Evolutionary conservation across 2,329 filamentous ascomycete genomes (phyloP).

Genomic region (Plectosphaerella cucumerina): DNA sequence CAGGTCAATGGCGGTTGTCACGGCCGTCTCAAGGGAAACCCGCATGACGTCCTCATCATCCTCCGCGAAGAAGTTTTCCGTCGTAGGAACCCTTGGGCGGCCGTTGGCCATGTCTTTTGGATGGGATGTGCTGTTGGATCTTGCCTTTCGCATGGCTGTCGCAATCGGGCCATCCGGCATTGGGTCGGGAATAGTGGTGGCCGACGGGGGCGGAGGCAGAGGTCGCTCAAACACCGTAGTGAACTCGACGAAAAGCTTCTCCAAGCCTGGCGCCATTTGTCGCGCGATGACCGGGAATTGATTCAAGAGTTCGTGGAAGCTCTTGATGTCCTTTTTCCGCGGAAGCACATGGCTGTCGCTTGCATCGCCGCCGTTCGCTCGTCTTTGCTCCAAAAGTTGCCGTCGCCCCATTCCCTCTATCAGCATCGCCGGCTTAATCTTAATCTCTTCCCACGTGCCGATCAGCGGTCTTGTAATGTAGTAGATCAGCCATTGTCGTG

Average conservation of each 20-base stretch:
- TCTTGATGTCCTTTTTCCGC: constrained; percentile 85
- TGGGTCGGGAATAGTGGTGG: constrained; percentile 55
- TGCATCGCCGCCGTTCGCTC: constrained; percentile 29
- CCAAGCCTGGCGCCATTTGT: constrained; percentile 91
- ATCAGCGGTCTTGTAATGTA: constrained; percentile 89
- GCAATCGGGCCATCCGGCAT: constrained; percentile 52
- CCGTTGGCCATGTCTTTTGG: constrained; percentile 26
- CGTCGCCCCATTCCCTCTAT: constrained; percentile 37
- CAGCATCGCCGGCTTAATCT: constrained; percentile 63
- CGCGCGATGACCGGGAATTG: constrained; percentile 93
- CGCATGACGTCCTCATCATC: constrained; percentile 92
- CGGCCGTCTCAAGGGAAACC: constrained; percentile 81
- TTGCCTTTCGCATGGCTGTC: constrained; percentile 49
- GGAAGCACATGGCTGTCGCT: constrained; percentile 44
- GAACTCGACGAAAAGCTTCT: constrained; percentile 88
- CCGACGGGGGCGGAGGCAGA: constrained; percentile 68
- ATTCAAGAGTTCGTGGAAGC: constrained; percentile 83
- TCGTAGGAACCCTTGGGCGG: constrained; percentile 35
- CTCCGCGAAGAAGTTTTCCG: constrained; percentile 69
- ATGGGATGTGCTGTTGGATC: constrained; percentile 44
- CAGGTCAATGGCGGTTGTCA: constrained; percentile 89
- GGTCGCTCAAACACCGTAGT: constrained; percentile 80
- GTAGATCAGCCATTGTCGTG: constrained; percentile 93
- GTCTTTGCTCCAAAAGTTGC: constrained; percentile 31
- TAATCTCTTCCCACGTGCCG: constrained; percentile 74